Evolutionary conservation across 805 yeast genomes (phyloP).

Genomic region (Alloascoidea hylecoeti): DNA sequence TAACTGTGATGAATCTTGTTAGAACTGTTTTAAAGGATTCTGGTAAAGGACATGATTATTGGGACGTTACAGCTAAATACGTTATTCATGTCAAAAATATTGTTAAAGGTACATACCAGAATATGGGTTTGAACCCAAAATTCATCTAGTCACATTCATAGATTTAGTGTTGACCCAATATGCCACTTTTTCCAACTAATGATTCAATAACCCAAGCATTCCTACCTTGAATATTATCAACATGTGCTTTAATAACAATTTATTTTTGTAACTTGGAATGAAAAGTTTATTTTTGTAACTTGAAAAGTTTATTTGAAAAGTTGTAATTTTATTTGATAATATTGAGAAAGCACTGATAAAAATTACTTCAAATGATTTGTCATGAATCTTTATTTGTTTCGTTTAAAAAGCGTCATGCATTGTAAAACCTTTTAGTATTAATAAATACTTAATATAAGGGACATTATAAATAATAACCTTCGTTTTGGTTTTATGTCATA

Average conservation of each 20-base stretch:
- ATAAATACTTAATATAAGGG: slow-evolving; percentile 9
- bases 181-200: slow-evolving; percentile 16
- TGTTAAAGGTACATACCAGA: no score
- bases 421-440: slow-evolving; percentile 7
- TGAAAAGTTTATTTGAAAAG: slow-evolving; percentile 65
- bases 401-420: slow-evolving; percentile 9
- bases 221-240: slow-evolving; percentile 56
- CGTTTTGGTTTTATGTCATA: no score
- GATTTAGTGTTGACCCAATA: no score
- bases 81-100: no score
- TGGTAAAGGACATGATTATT: no score
- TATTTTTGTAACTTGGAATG: slow-evolving; percentile 51
- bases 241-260: slow-evolving; percentile 54
- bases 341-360: slow-evolving; percentile 74
- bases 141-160: no score
- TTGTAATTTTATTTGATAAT: slow-evolving; percentile 74
- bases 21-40: no score
- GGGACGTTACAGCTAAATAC: no score
- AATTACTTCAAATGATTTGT: slow-evolving; percentile 24
- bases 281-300: slow-evolving; percentile 39
- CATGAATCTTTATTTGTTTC: no score
- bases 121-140: no score
- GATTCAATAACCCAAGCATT: slow-evolving; percentile 64
- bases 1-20: no score
- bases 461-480: slow-evolving; percentile 7